Percentiles rank a stretch among this genome's conserved stretches.
Conservation (phyloP, 352 stramenopile species). For the Peronospora destructor region DNA sequence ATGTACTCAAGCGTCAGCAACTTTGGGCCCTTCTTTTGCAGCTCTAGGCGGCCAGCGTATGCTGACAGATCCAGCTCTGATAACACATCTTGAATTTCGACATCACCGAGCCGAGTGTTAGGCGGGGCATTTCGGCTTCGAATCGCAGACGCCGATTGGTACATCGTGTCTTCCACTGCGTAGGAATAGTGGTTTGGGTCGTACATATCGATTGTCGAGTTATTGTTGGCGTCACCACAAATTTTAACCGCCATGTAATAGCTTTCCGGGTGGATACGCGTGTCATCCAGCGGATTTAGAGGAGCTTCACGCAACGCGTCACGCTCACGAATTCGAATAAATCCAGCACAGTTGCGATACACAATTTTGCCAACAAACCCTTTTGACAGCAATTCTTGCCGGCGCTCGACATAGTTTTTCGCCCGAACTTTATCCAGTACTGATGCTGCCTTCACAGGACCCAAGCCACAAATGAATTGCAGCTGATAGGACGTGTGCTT, state of each 20-base stretch:
- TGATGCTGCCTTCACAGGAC: conserved; percentile 69
- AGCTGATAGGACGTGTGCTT: conserved; percentile 83
- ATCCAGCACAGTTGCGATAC: conserved; percentile 83
- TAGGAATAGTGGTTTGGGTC: conserved; percentile 88
- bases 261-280: conserved; percentile 83
- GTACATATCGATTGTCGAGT: conserved; percentile 89
- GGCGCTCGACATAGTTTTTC: conserved; percentile 81
- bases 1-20: conserved; percentile 84
- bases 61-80: conserved; percentile 83
- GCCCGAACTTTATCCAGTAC: conserved; percentile 80
- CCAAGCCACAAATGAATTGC: conserved; percentile 83
- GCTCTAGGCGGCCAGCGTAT: conserved; percentile 78
- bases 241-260: conserved; percentile 91
- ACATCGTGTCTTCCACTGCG: conserved; percentile 88
- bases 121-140: conserved; percentile 49
- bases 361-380: conserved; percentile 79
- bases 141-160: conserved; percentile 82
- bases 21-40: conserved; percentile 87
- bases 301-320: conserved; percentile 78
- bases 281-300: conserved; percentile 84
- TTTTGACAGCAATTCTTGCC: conserved; percentile 82
- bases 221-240: conserved; percentile 87
- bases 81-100: conserved; percentile 81
- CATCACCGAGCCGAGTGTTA: conserved; percentile 55
- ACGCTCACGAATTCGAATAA: conserved; percentile 83